Evolutionary conservation across 768 basidiomycete genomes (phyloP).

Genomic region (Boletus tomentosulus): DNA sequence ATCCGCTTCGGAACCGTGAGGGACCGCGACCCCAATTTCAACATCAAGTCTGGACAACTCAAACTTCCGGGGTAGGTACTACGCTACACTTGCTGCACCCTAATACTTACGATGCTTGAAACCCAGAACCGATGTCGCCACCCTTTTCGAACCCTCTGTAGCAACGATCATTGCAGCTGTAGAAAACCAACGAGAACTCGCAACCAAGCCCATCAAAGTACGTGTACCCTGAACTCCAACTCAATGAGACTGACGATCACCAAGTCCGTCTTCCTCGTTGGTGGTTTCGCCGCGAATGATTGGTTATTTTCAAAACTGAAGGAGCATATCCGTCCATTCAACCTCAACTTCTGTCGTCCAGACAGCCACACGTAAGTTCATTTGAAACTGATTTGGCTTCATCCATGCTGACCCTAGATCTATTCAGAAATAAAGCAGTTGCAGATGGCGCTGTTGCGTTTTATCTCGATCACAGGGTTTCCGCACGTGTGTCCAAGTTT

Average conservation of each 20-base stretch:
- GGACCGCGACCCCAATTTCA: conserved; percentile 38
- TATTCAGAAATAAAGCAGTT: conserved; percentile 43
- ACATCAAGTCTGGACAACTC: conserved; percentile 46
- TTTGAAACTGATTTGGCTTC: not conserved
- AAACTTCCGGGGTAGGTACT: conserved; percentile 35
- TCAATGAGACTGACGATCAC: conserved; percentile 1
- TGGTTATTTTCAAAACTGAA: conserved; percentile 38
- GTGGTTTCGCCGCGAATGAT: conserved; percentile 42
- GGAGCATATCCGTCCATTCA: conserved; percentile 29
- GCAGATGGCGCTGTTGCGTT: conserved; percentile 43
- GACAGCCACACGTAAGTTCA: conserved; percentile 46
- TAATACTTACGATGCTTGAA: not conserved
- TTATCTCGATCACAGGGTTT: conserved; percentile 41
- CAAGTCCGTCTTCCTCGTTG: conserved; percentile 41
- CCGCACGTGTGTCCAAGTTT: conserved; percentile 35
- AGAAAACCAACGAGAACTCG: conserved; percentile 20
- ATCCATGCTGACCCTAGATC: not conserved
- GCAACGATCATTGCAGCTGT: conserved; percentile 20
- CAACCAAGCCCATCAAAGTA: conserved; percentile 23
- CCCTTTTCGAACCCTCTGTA: conserved; percentile 28
- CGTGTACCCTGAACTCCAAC: not conserved
- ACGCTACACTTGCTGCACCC: no score
- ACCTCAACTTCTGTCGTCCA: conserved; percentile 44
- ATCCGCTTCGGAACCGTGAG: conserved; percentile 44
- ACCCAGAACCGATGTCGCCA: conserved; percentile 26